A percentile compares a stretch with the other conserved stretches of the same genome.
Conservation (phyloP, 1,284 basidiomycete species). For the Leccinum solheimii region DNA sequence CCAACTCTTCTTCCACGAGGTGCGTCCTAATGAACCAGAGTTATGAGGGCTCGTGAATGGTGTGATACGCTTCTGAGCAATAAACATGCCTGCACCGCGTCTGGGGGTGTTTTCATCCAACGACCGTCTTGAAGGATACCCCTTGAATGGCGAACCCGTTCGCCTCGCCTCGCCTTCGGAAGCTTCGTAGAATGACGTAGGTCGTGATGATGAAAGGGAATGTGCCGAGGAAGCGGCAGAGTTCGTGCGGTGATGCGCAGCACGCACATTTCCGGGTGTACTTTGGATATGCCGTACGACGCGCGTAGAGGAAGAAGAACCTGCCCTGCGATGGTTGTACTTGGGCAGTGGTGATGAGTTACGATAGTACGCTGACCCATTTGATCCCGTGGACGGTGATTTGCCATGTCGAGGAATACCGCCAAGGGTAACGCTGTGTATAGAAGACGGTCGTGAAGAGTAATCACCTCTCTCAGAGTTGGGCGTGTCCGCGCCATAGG, state of each 20-base stretch:
- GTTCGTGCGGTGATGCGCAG: slow-evolving; percentile 62
- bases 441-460: slow-evolving; percentile 72
- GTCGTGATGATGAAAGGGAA: slow-evolving; percentile 70
- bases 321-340: slow-evolving; percentile 63
- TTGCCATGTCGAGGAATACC: slow-evolving; percentile 56
- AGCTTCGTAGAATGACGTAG: slow-evolving; percentile 71
- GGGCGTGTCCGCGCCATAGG: slow-evolving; percentile 73
- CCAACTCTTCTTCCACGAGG: slow-evolving; percentile 86
- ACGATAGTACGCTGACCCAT: slow-evolving; percentile 62
- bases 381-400: slow-evolving; percentile 73
- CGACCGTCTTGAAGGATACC: slow-evolving; percentile 40
- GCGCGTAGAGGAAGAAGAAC: slow-evolving; percentile 74
- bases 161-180: slow-evolving; percentile 63
- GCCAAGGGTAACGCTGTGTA: slow-evolving; percentile 64
- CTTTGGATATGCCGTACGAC: slow-evolving; percentile 65
- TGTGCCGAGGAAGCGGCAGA: slow-evolving; percentile 74
- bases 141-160: slow-evolving; percentile 54
- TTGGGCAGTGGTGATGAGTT: slow-evolving; percentile 67
- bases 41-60: slow-evolving; percentile 58
- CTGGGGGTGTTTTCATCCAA: slow-evolving; percentile 50
- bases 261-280: slow-evolving; percentile 35
- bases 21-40: slow-evolving; percentile 54
- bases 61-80: slow-evolving; percentile 72
- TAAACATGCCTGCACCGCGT: slow-evolving; percentile 54
- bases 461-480: slow-evolving; percentile 76